Percentiles rank a stretch among this genome's conserved stretches.
phyloP scores from a whole-genome alignment of 805 yeast species.

The Yarrowia sp. region DNA sequence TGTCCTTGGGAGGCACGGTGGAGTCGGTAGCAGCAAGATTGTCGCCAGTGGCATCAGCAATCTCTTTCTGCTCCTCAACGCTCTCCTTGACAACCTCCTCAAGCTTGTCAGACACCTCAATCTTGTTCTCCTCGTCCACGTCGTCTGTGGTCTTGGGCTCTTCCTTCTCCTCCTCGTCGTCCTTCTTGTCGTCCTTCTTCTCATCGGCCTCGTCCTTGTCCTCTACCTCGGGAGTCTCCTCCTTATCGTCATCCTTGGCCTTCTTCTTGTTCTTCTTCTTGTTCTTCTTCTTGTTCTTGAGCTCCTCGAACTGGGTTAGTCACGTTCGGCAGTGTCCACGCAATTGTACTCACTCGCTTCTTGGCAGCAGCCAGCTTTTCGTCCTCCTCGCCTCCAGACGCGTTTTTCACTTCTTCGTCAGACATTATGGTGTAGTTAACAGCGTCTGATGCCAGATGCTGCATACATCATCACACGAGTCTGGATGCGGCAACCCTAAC shows the following conservation, averaged over 20 bases:
- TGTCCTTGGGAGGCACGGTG: conserved; percentile 5
- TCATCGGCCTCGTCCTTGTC: neutral
- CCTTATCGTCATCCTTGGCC: conserved; percentile 32
- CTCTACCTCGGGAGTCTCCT: conserved; percentile 27
- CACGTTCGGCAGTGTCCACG: neutral
- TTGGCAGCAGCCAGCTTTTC: conserved; percentile 73
- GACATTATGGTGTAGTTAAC: neutral
- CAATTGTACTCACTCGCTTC: conserved; percentile 48
- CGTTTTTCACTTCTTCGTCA: conserved; percentile 27
- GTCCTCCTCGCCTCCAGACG: conserved; percentile 45
- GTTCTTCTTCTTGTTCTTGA: conserved; percentile 58
- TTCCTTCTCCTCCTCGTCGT: conserved; percentile 16
- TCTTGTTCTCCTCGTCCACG: neutral
- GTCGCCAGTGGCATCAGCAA: conserved; percentile 18
- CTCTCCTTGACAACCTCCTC: conserved; percentile 19
- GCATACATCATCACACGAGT: conserved; percentile 1
- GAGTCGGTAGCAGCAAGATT: conserved; percentile 5
- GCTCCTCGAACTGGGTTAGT: conserved; percentile 52
- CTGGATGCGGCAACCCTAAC: neutral
- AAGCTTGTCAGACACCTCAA: neutral
- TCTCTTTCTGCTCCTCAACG: conserved; percentile 3
- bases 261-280: conserved; percentile 50
- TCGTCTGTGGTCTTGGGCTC: neutral
- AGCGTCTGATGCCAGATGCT: neutral
- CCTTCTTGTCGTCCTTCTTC: conserved; percentile 11